phyloP scores from a whole-genome alignment of 108 stramenopile species.

The Cyclotella kingstonii region DNA sequence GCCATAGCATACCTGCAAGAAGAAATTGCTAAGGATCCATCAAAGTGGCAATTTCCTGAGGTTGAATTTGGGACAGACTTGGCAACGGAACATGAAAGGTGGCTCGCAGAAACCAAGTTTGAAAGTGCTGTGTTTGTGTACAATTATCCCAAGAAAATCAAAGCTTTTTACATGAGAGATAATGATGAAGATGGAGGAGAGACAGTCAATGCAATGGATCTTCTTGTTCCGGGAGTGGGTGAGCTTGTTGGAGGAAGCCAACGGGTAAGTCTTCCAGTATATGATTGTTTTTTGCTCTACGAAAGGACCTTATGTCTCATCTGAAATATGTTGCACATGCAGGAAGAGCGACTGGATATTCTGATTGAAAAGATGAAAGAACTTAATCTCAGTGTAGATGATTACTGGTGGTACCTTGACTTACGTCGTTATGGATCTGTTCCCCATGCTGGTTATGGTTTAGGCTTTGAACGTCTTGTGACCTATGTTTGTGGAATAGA shows the following conservation, averaged over 20 bases:
- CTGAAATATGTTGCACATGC: neutral
- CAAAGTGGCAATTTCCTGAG: constrained; percentile 94
- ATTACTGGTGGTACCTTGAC: constrained; percentile 98
- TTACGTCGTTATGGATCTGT: constrained; percentile 92
- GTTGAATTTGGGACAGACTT: constrained; percentile 98
- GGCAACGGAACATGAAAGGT: constrained; percentile 96
- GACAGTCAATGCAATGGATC: constrained; percentile 98
- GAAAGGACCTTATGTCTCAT: too few relatives aligned
- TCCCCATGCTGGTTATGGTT: constrained; percentile 98
- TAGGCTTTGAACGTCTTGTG: constrained; percentile 99
- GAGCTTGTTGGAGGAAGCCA: constrained; percentile 99
- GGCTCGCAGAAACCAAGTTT: constrained; percentile 94
- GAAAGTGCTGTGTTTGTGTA: constrained; percentile 94
- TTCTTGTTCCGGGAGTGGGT: constrained; percentile 98
- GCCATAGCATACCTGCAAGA: constrained; percentile 89
- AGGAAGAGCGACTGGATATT: constrained; percentile 87
- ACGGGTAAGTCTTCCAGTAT: constrained; percentile 50
- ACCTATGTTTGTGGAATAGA: constrained; percentile 97
- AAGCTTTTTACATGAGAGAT: constrained; percentile 99
- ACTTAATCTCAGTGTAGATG: constrained; percentile 81
- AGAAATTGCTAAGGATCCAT: constrained; percentile 95
- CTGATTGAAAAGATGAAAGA: constrained; percentile 90
- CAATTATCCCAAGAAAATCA: constrained; percentile 96
- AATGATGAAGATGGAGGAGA: constrained; percentile 94
- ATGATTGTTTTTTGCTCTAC: neutral